Evolutionary conservation across 1,284 basidiomycete genomes (phyloP).

Genomic region (Rhodotorula sp.): DNA sequence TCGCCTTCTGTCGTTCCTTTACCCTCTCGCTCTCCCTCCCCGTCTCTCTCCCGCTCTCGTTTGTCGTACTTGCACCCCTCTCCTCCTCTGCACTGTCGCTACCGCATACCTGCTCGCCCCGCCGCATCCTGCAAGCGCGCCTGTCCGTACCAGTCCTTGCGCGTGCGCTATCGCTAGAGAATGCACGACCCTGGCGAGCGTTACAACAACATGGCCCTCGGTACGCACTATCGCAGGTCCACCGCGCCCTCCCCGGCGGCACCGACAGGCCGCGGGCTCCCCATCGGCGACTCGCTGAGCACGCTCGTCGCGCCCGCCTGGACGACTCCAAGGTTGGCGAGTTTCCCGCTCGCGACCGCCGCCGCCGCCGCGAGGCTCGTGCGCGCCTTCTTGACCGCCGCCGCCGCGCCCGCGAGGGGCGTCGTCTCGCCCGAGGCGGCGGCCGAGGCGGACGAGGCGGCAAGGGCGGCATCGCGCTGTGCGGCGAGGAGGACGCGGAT

Average conservation of each 20-base stretch:
- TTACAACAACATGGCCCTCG: neutral
- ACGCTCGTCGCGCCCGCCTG: neutral
- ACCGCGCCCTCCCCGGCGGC: neutral
- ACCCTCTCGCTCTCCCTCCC: neutral
- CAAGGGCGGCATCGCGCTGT: neutral
- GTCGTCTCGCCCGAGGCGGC: neutral
- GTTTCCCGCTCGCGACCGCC: constrained; percentile 4
- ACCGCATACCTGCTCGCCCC: neutral
- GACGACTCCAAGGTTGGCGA: constrained; percentile 13
- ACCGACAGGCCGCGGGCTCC: neutral
- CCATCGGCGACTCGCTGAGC: neutral
- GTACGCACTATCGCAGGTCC: too few species aligned
- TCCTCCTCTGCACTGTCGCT: neutral
- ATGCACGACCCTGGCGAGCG: too few species aligned
- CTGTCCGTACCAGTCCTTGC: too few species aligned
- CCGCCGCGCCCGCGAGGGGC: neutral
- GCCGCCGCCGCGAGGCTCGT: constrained; percentile 1
- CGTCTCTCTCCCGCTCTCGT: neutral
- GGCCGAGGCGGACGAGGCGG: neutral
- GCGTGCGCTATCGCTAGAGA: too few species aligned
- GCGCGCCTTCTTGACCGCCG: constrained; percentile 12
- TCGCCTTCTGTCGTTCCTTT: constrained; percentile 1
- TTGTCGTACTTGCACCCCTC: constrained; percentile 5
- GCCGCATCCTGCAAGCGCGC: neutral
- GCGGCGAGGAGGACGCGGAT: constrained; percentile 17